Evolutionary conservation across 2,329 filamentous ascomycete genomes (phyloP).

Genomic region (Cercospora janseana): DNA sequence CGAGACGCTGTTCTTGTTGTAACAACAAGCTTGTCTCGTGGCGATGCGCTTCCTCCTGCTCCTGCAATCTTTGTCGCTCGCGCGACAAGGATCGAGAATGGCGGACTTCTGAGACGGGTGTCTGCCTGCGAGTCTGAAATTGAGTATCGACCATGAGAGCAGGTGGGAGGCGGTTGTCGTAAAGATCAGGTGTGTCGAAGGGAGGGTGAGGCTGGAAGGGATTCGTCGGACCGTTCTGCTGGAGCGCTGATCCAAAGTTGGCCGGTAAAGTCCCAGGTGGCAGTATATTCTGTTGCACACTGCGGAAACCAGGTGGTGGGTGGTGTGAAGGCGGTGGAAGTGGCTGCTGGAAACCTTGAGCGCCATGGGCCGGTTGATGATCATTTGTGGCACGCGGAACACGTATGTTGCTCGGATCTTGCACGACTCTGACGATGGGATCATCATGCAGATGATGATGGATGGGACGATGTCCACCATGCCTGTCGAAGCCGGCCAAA

Average conservation of each 20-base stretch:
- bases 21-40: slow-evolving; percentile 8
- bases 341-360: background rate
- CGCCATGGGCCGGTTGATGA: too few relatives aligned
- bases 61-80: background rate
- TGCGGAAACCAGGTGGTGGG: too few relatives aligned
- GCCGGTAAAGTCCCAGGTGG: slow-evolving; percentile 2
- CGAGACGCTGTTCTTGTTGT: slow-evolving; percentile 3
- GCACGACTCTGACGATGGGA: too few relatives aligned
- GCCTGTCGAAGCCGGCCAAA: too few relatives aligned
- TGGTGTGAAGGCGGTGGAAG: background rate
- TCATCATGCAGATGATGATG: too few relatives aligned
- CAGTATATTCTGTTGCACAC: background rate
- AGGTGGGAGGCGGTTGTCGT: slow-evolving; percentile 1
- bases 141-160: background rate
- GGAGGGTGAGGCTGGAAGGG: slow-evolving; percentile 12
- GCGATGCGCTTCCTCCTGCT: slow-evolving; percentile 5
- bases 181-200: slow-evolving; percentile 12
- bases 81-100: slow-evolving; percentile 8
- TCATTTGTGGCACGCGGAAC: too few relatives aligned
- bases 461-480: too few relatives aligned
- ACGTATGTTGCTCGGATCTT: too few relatives aligned
- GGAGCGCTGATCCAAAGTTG: slow-evolving; percentile 1
- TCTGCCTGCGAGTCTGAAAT: slow-evolving; percentile 9
- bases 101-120: background rate
- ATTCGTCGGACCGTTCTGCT: background rate